Evolutionary conservation across 139 green algal species (phyloP), one percentile per base, ranked within the genome.

Genomic region (Chlamydomonas schloesseri): DNA sequence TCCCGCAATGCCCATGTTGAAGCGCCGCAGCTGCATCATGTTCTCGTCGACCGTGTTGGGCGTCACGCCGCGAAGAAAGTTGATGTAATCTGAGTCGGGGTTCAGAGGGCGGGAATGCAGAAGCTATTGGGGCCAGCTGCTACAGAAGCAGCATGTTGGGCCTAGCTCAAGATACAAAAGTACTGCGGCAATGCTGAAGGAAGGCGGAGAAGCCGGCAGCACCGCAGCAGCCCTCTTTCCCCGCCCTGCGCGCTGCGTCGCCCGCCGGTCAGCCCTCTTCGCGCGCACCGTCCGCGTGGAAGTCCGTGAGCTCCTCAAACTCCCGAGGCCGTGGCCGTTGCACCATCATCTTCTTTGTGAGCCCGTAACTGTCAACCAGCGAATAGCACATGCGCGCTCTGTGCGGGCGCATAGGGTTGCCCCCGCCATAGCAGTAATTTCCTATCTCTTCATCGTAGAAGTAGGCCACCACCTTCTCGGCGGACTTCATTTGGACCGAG

Each of bases 11-110:
- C 97, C 98, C 64, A 99, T 94, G 90, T 99, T 99, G 93, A 99
- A 99, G 31, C 98, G 94, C 55, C 96, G 94, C 80, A 99, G 94
- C 90, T 98, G 95, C 58, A 88, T 90, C 78, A 98, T 90, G 82
- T 98, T 96, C 87, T 99, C 98, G 36, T 99, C 95, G 76, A 98
- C 94, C 81, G 97, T 99, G 81, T 99, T 95, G 0, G 98, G 98
- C 0, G 97, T 99, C 9, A 99, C 95, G 36, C 88, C 92, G n/a
- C 89, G 90, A 28, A 99, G 93, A 87, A 99, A 99, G 81, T 97
- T 93, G 42, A 99, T 94, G 90, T 99, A 99, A 36, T 99, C 97
- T 98, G 92, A 60, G 65, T 21, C 21, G 50, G 74, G 74, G 15
- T 26, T 34, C 72, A 65, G 46, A 26, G 23, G 26, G 33, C 73